Conservation (phyloP, 2,329 filamentous ascomycete species). For the Curvularia sp. region DNA sequence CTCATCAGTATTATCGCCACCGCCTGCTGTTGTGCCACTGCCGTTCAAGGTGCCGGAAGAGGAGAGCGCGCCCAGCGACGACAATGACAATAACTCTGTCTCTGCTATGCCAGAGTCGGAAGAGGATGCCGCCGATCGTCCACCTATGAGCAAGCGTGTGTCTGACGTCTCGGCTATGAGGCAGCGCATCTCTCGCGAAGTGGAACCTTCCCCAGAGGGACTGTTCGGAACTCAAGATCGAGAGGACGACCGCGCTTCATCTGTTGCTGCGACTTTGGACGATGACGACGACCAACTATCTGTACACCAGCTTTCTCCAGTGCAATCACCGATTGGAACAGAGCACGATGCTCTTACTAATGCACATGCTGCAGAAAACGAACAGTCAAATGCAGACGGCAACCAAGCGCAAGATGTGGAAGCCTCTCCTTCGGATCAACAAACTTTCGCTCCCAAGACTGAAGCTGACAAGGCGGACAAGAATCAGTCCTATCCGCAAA, state of each 20-base stretch:
- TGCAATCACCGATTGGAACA: slow-evolving; percentile 33
- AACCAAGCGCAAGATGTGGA: neutral
- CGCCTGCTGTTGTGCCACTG: slow-evolving; percentile 67
- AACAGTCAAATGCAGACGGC: neutral
- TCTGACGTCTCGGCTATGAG: slow-evolving; percentile 43
- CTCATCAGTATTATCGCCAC: slow-evolving; percentile 50
- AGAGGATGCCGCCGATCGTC: slow-evolving; percentile 17
- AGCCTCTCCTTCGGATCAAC: neutral
- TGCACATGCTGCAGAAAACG: neutral
- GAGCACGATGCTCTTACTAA: slow-evolving; percentile 16
- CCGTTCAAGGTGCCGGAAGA: slow-evolving; percentile 67
- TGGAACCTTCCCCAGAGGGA: slow-evolving; percentile 48
- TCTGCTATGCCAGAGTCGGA: slow-evolving; percentile 60
- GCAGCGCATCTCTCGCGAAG: slow-evolving; percentile 26
- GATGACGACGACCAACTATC: slow-evolving; percentile 60
- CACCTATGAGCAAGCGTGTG: slow-evolving; percentile 48
- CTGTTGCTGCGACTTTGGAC: slow-evolving; percentile 63
- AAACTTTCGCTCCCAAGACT: slow-evolving; percentile 41
- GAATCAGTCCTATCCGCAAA: slow-evolving; percentile 18
- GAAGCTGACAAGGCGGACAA: slow-evolving; percentile 19
- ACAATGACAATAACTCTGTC: slow-evolving; percentile 61
- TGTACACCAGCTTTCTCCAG: slow-evolving; percentile 38
- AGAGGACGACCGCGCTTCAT: slow-evolving; percentile 55
- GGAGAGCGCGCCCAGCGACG: slow-evolving; percentile 51
- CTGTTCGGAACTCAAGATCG: slow-evolving; percentile 41